Conservation (phyloP, 176 grass and related monocot species). For the Typha latifolia region DNA sequence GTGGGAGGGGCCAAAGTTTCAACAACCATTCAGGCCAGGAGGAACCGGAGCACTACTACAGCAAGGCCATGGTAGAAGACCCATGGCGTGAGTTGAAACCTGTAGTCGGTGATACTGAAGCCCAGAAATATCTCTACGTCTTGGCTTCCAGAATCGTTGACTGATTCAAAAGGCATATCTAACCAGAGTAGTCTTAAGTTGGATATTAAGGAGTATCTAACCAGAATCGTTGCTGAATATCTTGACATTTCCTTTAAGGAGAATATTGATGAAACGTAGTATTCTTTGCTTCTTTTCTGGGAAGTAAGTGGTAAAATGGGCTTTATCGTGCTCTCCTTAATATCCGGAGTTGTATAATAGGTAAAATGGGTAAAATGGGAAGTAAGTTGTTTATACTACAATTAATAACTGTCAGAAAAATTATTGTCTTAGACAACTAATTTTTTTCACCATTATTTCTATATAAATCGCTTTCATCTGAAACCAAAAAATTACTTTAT, state of each 20-base stretch:
- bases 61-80: conserved; percentile 27
- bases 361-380: too few species aligned
- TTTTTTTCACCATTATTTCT: too few species aligned
- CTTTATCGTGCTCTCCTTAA: background rate
- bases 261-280: conserved; percentile 13
- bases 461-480: too few species aligned
- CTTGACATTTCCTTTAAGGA: conserved; percentile 27
- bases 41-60: conserved; percentile 7
- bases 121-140: background rate
- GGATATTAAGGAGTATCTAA: too few species aligned
- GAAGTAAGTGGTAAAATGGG: background rate
- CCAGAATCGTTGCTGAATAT: too few species aligned
- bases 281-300: background rate
- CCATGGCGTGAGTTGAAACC: conserved; percentile 23
- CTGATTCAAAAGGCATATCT: conserved; percentile 9
- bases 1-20: conserved; percentile 15
- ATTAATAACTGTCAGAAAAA: too few species aligned
- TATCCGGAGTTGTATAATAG: too few species aligned
- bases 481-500: too few species aligned
- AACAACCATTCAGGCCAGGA: background rate
- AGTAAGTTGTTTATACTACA: too few species aligned
- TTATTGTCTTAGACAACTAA: too few species aligned
- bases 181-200: conserved; percentile 13
- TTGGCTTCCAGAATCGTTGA: conserved; percentile 19
- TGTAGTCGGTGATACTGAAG: conserved; percentile 15